Conservation (phyloP, 2,329 filamentous ascomycete species). For the Hortaea werneckii region DNA sequence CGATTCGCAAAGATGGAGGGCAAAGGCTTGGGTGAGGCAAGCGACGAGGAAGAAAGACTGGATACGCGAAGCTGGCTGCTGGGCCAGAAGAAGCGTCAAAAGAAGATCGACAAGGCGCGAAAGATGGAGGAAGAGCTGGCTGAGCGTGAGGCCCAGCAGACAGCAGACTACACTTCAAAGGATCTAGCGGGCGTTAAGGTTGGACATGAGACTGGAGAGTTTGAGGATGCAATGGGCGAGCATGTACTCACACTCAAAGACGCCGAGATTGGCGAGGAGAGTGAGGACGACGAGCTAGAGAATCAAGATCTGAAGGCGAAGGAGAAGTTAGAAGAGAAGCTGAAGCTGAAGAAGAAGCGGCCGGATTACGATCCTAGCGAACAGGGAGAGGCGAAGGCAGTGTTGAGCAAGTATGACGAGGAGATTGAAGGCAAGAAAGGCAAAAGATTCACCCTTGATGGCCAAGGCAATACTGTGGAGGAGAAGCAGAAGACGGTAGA, state of each 20-base stretch:
- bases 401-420: conserved; percentile 89
- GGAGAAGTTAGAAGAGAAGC: conserved; percentile 62
- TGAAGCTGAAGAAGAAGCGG: conserved; percentile 83
- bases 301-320: conserved; percentile 61
- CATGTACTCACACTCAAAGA: conserved; percentile 95
- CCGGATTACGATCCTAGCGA: conserved; percentile 80
- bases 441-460: conserved; percentile 80
- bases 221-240: conserved; percentile 64
- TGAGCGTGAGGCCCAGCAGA: conserved; percentile 55
- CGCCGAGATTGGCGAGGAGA: conserved; percentile 66
- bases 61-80: conserved; percentile 82
- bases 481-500: conserved; percentile 38
- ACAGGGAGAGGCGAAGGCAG: conserved; percentile 52
- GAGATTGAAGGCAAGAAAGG: conserved; percentile 83
- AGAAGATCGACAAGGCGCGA: conserved; percentile 69
- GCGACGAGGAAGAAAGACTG: conserved; percentile 49
- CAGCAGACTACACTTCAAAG: conserved; percentile 69
- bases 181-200: conserved; percentile 88
- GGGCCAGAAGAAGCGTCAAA: conserved; percentile 85
- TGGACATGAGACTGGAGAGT: conserved; percentile 71
- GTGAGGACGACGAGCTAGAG: conserved; percentile 83
- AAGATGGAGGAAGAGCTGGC: conserved; percentile 65
- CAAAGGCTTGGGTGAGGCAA: conserved; percentile 69
- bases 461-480: conserved; percentile 59
- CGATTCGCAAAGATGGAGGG: conserved; percentile 68